A percentile compares a stretch with the other conserved stretches of the same genome.
phyloP scores from a whole-genome alignment of 2,329 filamentous ascomycete genomes.

The Basipetospora chlamydospora region DNA sequence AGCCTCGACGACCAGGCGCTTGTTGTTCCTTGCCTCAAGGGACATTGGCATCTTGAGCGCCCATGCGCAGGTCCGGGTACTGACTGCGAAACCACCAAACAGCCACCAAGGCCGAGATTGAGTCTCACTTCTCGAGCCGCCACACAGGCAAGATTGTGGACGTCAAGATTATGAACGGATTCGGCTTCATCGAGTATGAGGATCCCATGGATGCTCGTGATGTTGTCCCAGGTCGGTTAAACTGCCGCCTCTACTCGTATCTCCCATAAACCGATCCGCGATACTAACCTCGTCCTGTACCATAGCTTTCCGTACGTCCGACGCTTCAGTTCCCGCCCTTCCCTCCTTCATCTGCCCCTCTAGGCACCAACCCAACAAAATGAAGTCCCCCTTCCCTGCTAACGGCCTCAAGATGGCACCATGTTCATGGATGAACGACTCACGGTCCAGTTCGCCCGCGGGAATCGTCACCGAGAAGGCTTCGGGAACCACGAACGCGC shows the following conservation, averaged over 20 bases:
- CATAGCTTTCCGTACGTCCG: slow-evolving; percentile 46
- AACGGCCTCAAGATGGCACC: slow-evolving; percentile 59
- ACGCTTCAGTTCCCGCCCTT: neutral
- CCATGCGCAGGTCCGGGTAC: too few species aligned
- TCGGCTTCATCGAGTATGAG: slow-evolving; percentile 99
- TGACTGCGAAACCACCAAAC: too few species aligned
- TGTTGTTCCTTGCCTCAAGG: too few species aligned
- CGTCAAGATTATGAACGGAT: slow-evolving; percentile 99
- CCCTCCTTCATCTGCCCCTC: neutral
- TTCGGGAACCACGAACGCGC: slow-evolving; percentile 37
- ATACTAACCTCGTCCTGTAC: slow-evolving; percentile 1
- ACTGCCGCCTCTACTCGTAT: neutral
- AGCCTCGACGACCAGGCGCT: slow-evolving; percentile 5
- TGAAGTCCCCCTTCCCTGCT: slow-evolving; percentile 13
- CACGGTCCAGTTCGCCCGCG: slow-evolving; percentile 95
- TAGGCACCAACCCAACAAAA: too few species aligned
- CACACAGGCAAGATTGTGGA: slow-evolving; percentile 95
- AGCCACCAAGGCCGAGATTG: slow-evolving; percentile 96
- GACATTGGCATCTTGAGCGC: too few species aligned
- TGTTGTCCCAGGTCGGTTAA: slow-evolving; percentile 78
- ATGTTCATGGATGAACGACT: slow-evolving; percentile 97
- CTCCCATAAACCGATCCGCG: neutral
- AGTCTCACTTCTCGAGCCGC: slow-evolving; percentile 89
- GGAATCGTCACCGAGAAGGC: slow-evolving; percentile 45
- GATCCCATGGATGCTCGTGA: slow-evolving; percentile 96